A percentile compares a stretch with the other conserved stretches of the same genome.
These are phyloP conservation scores for Acanthamoeba culbertsoni DNA, from an alignment of 208 protist species.

Conservation along the genomic window DNA sequence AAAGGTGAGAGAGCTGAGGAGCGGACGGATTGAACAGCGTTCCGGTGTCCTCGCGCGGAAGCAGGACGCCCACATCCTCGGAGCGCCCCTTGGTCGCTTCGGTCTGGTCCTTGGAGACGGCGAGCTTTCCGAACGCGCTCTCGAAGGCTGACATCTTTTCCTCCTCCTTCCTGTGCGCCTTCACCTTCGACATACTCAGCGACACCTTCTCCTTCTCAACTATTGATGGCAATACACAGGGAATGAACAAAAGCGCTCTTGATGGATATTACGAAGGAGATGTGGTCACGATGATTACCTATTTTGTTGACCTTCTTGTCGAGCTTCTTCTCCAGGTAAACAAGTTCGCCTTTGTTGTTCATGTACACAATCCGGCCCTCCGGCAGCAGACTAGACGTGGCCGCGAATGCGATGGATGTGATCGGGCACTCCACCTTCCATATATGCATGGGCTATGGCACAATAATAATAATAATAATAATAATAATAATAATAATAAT, in stretches of 20 bases:
- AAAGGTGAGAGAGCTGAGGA: not conserved
- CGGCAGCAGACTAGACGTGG: not conserved
- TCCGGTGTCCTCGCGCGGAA: not conserved
- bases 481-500: not conserved
- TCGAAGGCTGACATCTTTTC: constrained; percentile 6
- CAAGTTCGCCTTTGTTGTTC: not conserved
- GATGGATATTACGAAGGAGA: not conserved
- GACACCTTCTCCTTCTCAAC: not conserved
- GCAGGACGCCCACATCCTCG: not conserved
- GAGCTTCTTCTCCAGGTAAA: constrained; percentile 32
- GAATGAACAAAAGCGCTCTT: not conserved
- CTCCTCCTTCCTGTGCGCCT: not conserved
- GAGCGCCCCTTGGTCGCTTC: not conserved
- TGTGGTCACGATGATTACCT: not conserved
- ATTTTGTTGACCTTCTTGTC: not conserved
- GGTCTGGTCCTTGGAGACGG: not conserved
- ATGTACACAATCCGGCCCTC: not conserved
- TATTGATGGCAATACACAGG: not conserved
- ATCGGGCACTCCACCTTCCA: not conserved
- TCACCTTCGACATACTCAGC: constrained; percentile 20
- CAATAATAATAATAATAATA: not conserved
- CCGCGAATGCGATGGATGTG: not conserved
- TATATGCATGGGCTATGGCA: not conserved
- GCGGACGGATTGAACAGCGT: not conserved
- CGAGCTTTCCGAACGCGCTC: not conserved